Evolutionary conservation across 148 eudicot genomes (phyloP).

Genomic region (Suaeda aralocaspica): DNA sequence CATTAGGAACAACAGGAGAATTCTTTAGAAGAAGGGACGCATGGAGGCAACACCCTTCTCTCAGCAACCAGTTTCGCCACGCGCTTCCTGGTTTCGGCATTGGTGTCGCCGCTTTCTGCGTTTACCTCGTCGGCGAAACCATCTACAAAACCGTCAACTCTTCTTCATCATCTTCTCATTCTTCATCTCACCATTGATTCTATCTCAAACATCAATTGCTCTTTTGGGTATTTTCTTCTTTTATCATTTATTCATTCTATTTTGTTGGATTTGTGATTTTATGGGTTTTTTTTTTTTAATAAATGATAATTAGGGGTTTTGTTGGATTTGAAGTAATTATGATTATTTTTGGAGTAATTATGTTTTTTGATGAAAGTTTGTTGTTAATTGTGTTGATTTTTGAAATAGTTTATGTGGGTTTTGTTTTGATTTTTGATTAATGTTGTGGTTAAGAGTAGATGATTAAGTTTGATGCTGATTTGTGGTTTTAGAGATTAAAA

Average conservation of each 20-base stretch:
- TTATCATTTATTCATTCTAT: background rate
- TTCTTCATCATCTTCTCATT: conserved; percentile 38
- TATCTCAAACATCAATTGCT: background rate
- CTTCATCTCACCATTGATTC: conserved; percentile 48
- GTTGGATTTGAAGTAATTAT: background rate
- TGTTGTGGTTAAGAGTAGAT: too few relatives aligned
- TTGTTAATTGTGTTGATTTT: background rate
- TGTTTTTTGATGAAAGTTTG: background rate
- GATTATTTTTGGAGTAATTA: background rate
- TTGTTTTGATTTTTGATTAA: background rate
- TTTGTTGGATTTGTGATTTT: background rate
- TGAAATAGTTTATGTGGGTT: background rate
- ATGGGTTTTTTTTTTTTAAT: background rate
- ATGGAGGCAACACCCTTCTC: conserved; percentile 90
- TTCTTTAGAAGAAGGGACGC: conserved; percentile 89
- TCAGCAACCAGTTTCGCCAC: conserved; percentile 74
- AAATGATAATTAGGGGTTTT: too few relatives aligned
- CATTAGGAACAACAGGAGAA: conserved; percentile 75
- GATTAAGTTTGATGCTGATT: background rate
- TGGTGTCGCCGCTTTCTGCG: conserved; percentile 72
- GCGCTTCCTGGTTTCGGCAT: conserved; percentile 84
- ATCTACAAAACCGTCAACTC: conserved; percentile 52
- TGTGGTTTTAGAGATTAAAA: too few relatives aligned
- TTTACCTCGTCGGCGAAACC: conserved; percentile 62
- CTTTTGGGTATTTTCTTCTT: background rate